phyloP scores from a whole-genome alignment of 305 asterid genomes.

The Salvia sclarea region DNA sequence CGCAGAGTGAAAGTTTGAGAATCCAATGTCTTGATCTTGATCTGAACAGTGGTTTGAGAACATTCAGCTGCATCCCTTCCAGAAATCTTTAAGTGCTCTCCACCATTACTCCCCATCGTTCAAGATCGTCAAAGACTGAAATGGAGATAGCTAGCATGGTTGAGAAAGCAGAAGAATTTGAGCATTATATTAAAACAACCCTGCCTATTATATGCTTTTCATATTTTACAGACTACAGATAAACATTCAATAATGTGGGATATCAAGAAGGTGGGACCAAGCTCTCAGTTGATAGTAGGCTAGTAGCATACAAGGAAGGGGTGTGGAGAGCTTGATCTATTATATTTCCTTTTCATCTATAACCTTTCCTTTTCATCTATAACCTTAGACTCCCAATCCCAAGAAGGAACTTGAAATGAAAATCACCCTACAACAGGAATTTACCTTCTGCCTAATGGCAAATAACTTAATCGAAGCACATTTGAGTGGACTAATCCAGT shows the following conservation, averaged over 20 bases:
- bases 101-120: conserved; percentile 67
- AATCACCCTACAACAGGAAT: conserved; percentile 1
- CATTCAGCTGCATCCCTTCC: conserved; percentile 52
- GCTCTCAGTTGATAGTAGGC: neutral
- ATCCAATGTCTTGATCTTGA: conserved; percentile 93
- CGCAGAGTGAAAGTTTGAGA: conserved; percentile 80
- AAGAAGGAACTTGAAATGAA: neutral
- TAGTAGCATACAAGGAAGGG: neutral
- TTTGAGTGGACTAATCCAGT: neutral
- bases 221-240: neutral
- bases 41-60: conserved; percentile 89
- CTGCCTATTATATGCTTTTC: neutral
- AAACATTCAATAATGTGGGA: neutral
- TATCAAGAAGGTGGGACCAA: neutral
- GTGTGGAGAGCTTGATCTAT: neutral
- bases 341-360: neutral
- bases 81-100: conserved; percentile 40
- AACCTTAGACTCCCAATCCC: neutral
- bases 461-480: neutral
- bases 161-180: conserved; percentile 8
- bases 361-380: neutral
- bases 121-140: conserved; percentile 40
- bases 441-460: conserved; percentile 12
- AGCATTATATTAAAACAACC: neutral
- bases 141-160: conserved; percentile 25